Evolutionary conservation across 106 monocot species (phyloP), one percentile per base, ranked within the genome.

Genomic region (Apostasia shenzhenica): DNA sequence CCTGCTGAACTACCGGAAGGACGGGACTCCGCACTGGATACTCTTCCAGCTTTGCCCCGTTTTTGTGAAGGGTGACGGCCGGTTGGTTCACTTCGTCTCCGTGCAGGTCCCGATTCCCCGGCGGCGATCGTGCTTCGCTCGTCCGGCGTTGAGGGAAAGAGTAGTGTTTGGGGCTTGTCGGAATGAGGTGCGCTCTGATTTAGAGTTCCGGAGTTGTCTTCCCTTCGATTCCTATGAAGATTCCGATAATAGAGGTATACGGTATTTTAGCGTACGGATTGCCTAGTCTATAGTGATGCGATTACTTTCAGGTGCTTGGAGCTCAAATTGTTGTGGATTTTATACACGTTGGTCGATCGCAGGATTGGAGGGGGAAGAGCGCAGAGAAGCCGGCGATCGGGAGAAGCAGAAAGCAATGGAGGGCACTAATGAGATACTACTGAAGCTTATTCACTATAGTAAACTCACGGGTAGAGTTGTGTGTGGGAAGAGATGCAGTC

Each of bases 41-140:
- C 71, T 92, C 41, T 85, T 99, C 70, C 89, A 87, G 55, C 59
- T 99, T 70, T 79, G 73, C 53, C 97, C 97, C 8, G 81, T 99
- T 11, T 82, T 99, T 53, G 74, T 5, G 3, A 73, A 50, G 44
- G 70, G 51, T 4, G 84, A 81, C 54, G 92, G 90, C 47, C 57
- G 68, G 47, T 81, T 99, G 51, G 58, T 80, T 3, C 84, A 99
- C 70, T 99, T 97, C 70, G 59, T 92, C 9, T 80, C 92, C 37
- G 90, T 99, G 1, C 89, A 90, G 74, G 87, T 99, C 51, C 87
- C 92, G 66, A 83, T 99, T 11, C 59, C 59, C 57, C 61, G 60
- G 79, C 71, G 13, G 42, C 48, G 37, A 2, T 54, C 70, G 4
- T 6, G 68, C 64, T 14, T 54, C 45, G 0, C 7, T 72, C 58